Evolutionary conservation across 805 yeast genomes (phyloP).

Genomic region (Pichia nanzhaoensis): DNA sequence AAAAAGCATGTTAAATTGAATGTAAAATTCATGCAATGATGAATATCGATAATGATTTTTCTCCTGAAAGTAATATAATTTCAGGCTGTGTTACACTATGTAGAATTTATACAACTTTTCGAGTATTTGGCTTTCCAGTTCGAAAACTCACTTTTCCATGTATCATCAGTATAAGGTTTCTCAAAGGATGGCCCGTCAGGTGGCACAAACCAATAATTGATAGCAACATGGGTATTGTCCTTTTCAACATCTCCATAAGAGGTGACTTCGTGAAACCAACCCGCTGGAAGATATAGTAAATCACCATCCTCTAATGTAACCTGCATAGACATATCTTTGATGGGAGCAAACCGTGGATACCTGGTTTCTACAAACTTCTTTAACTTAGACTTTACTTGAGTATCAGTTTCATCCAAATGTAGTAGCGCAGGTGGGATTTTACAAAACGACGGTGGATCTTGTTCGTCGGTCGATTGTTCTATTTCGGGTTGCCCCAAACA

Average conservation of each 20-base stretch:
- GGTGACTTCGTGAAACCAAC: slow-evolving; percentile 81
- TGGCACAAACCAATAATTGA: slow-evolving; percentile 73
- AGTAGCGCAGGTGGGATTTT: slow-evolving; percentile 55
- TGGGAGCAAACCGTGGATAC: slow-evolving; percentile 11
- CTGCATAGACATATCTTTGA: slow-evolving; percentile 34
- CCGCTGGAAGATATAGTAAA: slow-evolving; percentile 65
- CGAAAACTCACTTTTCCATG: slow-evolving; percentile 49
- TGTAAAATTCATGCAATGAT: no score
- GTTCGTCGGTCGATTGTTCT: slow-evolving; percentile 16
- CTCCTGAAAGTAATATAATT: no score
- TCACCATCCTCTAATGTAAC: slow-evolving; percentile 55
- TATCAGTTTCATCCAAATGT: slow-evolving; percentile 49
- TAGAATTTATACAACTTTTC: no score
- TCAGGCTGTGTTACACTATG: no score
- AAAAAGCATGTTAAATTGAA: background rate
- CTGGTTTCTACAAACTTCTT: background rate
- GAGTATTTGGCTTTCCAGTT: slow-evolving; percentile 22
- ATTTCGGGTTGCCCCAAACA: slow-evolving; percentile 33
- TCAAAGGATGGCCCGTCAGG: slow-evolving; percentile 36
- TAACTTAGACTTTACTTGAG: slow-evolving; percentile 21
- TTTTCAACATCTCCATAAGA: slow-evolving; percentile 46
- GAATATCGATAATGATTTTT: no score
- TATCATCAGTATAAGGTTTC: slow-evolving; percentile 40
- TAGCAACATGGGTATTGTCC: slow-evolving; percentile 46
- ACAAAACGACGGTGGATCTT: slow-evolving; percentile 67